Conservation (phyloP, 371 early-diverging fungal genomes). For the Mortierella sp. region DNA sequence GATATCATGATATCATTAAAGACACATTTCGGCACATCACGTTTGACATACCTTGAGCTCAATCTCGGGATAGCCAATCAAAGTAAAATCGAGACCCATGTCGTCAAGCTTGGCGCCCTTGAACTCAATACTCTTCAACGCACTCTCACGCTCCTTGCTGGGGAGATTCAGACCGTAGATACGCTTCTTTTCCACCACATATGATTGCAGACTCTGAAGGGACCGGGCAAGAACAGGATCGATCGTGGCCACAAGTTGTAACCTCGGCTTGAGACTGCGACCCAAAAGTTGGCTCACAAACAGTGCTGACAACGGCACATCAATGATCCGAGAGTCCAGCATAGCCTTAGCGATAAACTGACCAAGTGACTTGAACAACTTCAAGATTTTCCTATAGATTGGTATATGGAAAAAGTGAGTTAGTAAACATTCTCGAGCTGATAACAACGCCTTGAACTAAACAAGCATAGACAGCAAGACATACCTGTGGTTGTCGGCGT, state of each 20-base stretch:
- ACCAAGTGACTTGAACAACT: slow-evolving; percentile 81
- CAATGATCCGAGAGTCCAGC: slow-evolving; percentile 89
- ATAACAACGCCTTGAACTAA: background rate
- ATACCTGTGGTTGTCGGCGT: slow-evolving; percentile 54
- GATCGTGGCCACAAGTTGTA: slow-evolving; percentile 65
- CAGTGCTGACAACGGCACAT: slow-evolving; percentile 83
- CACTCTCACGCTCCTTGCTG: slow-evolving; percentile 54
- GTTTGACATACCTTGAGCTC: slow-evolving; percentile 67
- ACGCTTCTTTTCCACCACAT: slow-evolving; percentile 65
- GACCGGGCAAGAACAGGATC: slow-evolving; percentile 83
- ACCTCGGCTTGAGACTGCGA: slow-evolving; percentile 43
- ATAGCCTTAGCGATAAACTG: slow-evolving; percentile 92
- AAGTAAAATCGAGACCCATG: slow-evolving; percentile 87
- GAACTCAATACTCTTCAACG: slow-evolving; percentile 63
- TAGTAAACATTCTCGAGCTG: background rate
- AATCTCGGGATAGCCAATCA: slow-evolving; percentile 81
- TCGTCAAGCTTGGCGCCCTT: slow-evolving; percentile 71
- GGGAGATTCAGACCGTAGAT: slow-evolving; percentile 67
- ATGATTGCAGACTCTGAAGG: slow-evolving; percentile 71
- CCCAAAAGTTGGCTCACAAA: slow-evolving; percentile 82
- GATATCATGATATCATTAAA: background rate
- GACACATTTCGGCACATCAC: background rate
- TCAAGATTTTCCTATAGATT: slow-evolving; percentile 60
- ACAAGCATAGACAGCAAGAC: background rate
- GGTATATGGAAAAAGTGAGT: background rate